Base-by-base conservation (phyloP, 2,329 filamentous ascomycete genomes). In the Penicillium digitatum region DNA sequence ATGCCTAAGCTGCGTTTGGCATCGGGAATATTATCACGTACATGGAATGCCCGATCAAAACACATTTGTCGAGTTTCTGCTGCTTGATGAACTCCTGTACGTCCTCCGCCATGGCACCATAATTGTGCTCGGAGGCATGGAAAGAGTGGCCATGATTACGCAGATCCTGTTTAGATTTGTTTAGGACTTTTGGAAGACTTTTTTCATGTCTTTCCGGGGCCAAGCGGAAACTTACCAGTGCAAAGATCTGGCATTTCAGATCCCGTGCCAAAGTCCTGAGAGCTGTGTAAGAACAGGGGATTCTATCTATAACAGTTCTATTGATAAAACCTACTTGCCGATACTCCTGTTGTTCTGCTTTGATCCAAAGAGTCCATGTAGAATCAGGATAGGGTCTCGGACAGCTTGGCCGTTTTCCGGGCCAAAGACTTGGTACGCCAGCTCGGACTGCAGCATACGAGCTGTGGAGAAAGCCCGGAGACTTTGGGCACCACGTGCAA, bases 271-370 rank as follows among this genome's bases (percentile, higher is more conserved):
- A 78, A 35, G 84, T 86, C 77, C 91, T 59, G 45, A 7, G 18
- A 59, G 8, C 24, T 3, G 22, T 29, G 26, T 58, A 47, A 62
- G 53, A 32, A 47, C 5, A 10, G 7, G 14, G 0, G 2, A 3
- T 10, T 29, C 22, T 16, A 2, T 16, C 14, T 24, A 20, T 1
- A n/a, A n/a, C n/a, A 11, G 5, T 32, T n/a, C n/a, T 7, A 20
- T 3, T 5, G 0, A 12, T 6, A 2, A 48, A 11, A 64, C 87
- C 72, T 79, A 96, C 93, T 91, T 95, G 87, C 91, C 95, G 60
- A 97, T 94, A 67, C 83, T 89, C 72, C 92, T 81, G 71, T 96
- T 96, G 72, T 97, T 97, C 78, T 90, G 91, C 78, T 95, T 96
- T 35, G 90, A 96, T 20, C 93, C 93, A 68, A 97, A 96, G 11